Base-by-base conservation (phyloP, 2,329 filamentous ascomycete species). In the Colletotrichum melonis region DNA sequence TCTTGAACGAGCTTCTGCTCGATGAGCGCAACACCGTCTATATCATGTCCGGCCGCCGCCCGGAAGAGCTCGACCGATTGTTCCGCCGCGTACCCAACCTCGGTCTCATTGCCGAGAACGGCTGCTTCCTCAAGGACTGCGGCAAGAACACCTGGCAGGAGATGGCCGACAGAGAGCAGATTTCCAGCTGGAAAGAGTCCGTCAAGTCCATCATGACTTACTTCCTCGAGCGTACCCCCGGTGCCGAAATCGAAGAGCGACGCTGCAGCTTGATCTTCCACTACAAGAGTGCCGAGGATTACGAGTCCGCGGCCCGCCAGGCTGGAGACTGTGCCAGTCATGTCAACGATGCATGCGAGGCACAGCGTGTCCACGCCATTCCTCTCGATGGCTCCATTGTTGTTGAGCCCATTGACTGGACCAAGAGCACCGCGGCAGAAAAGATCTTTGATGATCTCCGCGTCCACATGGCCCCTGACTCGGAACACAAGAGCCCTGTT, bases 81-180 rank as follows among this genome's bases (percentile, higher is more conserved):
- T 98, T 98, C 87, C 92, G 92, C 65, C 90, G 93, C 28, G 93
- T 98, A 1, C 93, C 94, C 5, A 93, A 93, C 73, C 86, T 98
- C 3, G 97, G 97, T 3, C 87, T 98, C 5, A 97, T 98, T 76
- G 96, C 96, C 0, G 96, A 98, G 84, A 98, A 98, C 76, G 96
- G 96, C 2, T 97, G 94, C 81, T 98, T 97, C 83, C 86, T 98
- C 70, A 94, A 93, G 77, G 90, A 94, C 75, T 91, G 90, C 58
- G 89, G 91, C 24, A 88, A 86, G 19, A 88, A 90, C 28, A 87
- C 89, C 46, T 98, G 97, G 97, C 90, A 89, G 2, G 91, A 93
- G 75, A 92, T 97, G 83, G 92, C 93, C 2, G 92, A 98, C 79
- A 87, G 90, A 1, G 87, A 90, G 3, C 89, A 92, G 77, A 93